phyloP scores from a whole-genome alignment of 2,329 filamentous ascomycete genomes.

The Cercospora beticola region DNA sequence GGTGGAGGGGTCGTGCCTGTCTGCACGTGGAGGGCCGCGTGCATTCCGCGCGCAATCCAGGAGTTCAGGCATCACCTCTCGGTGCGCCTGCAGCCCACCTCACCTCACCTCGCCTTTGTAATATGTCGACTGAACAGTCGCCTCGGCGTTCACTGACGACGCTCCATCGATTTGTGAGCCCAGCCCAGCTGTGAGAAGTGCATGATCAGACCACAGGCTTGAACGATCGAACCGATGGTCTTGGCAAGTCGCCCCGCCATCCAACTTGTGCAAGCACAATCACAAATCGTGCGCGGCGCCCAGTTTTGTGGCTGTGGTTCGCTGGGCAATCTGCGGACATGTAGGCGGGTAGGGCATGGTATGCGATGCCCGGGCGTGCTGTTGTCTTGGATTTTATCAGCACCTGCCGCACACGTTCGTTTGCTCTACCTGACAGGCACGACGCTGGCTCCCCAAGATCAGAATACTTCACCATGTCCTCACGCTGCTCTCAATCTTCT shows the following conservation, averaged over 20 bases:
- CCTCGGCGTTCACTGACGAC: not conserved
- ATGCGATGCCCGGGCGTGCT: not conserved
- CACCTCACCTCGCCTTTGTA: not conserved
- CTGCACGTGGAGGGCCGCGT: not conserved
- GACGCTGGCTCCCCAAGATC: not conserved
- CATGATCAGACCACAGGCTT: not conserved
- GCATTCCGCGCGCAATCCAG: not conserved
- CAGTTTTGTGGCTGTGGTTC: not conserved
- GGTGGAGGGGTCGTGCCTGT: not conserved
- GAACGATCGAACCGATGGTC: not conserved
- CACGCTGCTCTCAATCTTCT: not conserved
- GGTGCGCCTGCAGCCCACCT: not conserved
- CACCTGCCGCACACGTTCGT: not conserved
- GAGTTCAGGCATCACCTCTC: not conserved
- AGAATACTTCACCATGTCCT: not conserved
- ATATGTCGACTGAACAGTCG: not conserved
- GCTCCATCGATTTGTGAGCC: not conserved
- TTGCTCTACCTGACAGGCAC: not conserved
- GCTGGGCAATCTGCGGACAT: constrained; percentile 4
- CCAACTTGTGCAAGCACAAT: not conserved
- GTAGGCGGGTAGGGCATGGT: not conserved
- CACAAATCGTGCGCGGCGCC: not conserved
- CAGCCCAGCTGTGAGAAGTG: not conserved
- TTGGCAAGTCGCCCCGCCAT: not conserved
- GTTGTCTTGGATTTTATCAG: not conserved